A percentile compares a stretch with the other conserved stretches of the same genome.
Conservation (phyloP, 2,329 filamentous ascomycete species). For the Ophiostoma pallidulum region DNA sequence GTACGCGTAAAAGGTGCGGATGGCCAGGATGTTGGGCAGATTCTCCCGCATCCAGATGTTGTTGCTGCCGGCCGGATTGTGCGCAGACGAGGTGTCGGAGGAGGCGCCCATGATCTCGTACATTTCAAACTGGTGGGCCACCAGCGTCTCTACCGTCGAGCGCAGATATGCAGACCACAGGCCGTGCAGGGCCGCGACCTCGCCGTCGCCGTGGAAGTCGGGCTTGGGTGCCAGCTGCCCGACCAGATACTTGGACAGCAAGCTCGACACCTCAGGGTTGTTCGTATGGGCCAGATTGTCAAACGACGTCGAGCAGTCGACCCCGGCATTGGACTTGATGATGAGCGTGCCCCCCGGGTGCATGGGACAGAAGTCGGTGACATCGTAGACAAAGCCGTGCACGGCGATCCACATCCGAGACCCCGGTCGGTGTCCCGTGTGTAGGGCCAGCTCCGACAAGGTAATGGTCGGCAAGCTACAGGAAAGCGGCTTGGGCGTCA, state of each 20-base stretch:
- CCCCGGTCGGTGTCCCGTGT: slow-evolving; percentile 40
- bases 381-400: slow-evolving; percentile 43
- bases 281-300: slow-evolving; percentile 46
- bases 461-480: slow-evolving; percentile 42
- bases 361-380: slow-evolving; percentile 44
- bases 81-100: slow-evolving; percentile 21
- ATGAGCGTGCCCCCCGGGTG: slow-evolving; percentile 45
- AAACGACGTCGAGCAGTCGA: slow-evolving; percentile 43
- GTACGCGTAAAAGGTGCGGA: slow-evolving; percentile 43
- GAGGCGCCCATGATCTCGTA: slow-evolving; percentile 37
- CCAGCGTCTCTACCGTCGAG: slow-evolving; percentile 40
- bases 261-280: slow-evolving; percentile 43
- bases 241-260: slow-evolving; percentile 46
- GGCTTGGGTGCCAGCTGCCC: slow-evolving; percentile 41
- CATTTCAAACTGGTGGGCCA: slow-evolving; percentile 45
- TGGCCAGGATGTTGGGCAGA: slow-evolving; percentile 39
- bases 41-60: slow-evolving; percentile 38
- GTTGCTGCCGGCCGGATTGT: slow-evolving; percentile 27
- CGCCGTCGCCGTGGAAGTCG: slow-evolving; percentile 33
- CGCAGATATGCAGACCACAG: slow-evolving; percentile 42
- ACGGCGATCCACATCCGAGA: slow-evolving; percentile 42
- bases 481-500: slow-evolving; percentile 43
- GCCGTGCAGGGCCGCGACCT: slow-evolving; percentile 37
- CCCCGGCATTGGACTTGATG: slow-evolving; percentile 45
- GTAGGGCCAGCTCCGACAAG: slow-evolving; percentile 37